Percentiles rank a stretch among this genome's conserved stretches.
These are phyloP conservation scores for Russula abietina DNA, from an alignment of 768 basidiomycete genomes.

Conservation along the genomic window DNA sequence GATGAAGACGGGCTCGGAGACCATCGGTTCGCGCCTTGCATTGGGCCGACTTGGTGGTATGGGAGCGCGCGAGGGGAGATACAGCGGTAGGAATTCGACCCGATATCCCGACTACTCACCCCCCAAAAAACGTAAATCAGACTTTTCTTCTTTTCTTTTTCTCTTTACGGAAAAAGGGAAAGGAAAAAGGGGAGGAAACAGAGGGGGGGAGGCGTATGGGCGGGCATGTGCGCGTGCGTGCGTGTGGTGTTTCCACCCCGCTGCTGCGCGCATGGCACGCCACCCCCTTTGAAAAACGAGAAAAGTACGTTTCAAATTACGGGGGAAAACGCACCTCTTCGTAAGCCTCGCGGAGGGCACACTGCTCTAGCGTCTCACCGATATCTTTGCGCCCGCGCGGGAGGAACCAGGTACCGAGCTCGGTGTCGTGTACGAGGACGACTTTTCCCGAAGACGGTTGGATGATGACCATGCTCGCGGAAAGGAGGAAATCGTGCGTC, in stretches of 20 bases:
- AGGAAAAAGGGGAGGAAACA: neutral
- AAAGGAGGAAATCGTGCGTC: conserved; percentile 48
- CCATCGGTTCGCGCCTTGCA: conserved; percentile 16
- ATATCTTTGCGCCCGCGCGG: conserved; percentile 62
- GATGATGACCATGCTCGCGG: conserved; percentile 58
- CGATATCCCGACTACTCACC: conserved; percentile 45
- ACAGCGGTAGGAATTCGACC: conserved; percentile 42
- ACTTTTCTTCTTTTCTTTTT: neutral
- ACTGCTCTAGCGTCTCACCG: conserved; percentile 53
- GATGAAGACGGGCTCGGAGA: conserved; percentile 44
- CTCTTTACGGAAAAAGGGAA: neutral
- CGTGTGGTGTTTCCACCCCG: too few species aligned
- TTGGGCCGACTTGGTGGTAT: conserved; percentile 24
- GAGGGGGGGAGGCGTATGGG: too few species aligned
- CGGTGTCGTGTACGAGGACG: conserved; percentile 38
- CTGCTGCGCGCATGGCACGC: neutral
- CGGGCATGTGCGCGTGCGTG: neutral
- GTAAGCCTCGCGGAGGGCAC: conserved; percentile 59
- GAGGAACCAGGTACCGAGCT: conserved; percentile 44
- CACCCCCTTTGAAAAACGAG: neutral
- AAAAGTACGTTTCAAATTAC: neutral
- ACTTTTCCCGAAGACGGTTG: conserved; percentile 51
- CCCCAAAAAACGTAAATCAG: too few species aligned
- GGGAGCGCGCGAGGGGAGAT: conserved; percentile 40
- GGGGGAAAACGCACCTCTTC: conserved; percentile 45